Base-by-base conservation (phyloP, 768 basidiomycete species). In the Strobilomyces confusus region DNA sequence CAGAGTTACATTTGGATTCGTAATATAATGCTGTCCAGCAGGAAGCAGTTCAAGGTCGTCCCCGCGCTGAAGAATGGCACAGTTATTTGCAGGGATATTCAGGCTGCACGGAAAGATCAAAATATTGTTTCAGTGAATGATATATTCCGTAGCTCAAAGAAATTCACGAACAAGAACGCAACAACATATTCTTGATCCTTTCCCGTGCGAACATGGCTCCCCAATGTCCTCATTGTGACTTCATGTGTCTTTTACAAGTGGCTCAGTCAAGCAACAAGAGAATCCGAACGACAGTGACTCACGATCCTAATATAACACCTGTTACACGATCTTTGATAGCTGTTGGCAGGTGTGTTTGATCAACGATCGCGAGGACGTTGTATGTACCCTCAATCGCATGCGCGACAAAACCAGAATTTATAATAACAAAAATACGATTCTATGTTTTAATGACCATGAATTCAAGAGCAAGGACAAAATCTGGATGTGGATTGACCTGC, bases 71-170 rank as follows among this genome's bases (percentile, higher is more conserved):
- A 92, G 75, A 53, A 92, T 87, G 34, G 89, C 91, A 63, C 90
- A 92, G 65, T 92, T 92, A 62, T 82, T 91, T 25, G 90, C 90
- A 8, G 90, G 90, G 44, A 91, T 89, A 58, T 90, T 84, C 65
- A 91, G 70, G 73, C 86, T 89, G 53, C 15, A 33, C 40, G 43
- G n/a, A n/a, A n/a, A n/a, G n/a, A n/a, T n/a, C n/a, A n/a, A n/a
- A 51, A 26, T 2, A 30, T 14, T 5, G 17, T 41, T 36, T 62
- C 23, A 58, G 37, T 42, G n/a, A 37, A 32, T 6, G 33, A 43
- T 37, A 23, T 15, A 22, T 32, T 9, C 37, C 2, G 44, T 19
- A 38, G 23, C 41, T 47, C 25, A 15, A 59, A 44, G 54, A n/a
- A 57, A 38, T 9, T 38, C 23, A 51, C 53, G n/a, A 65, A 88